Conservation (phyloP, 331 rosid species). For the Cydonia oblonga region DNA sequence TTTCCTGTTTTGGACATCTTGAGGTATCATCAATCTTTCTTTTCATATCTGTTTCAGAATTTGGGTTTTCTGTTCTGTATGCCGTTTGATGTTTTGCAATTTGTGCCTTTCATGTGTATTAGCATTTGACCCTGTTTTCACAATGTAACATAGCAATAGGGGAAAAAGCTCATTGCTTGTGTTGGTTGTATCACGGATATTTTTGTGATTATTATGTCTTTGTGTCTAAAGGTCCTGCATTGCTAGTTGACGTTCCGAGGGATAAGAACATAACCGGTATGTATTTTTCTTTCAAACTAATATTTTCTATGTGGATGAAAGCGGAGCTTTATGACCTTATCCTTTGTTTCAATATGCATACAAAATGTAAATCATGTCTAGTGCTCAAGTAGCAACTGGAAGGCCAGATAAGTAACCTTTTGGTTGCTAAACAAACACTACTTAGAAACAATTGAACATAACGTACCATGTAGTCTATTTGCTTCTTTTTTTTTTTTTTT, state of each 20-base stretch:
- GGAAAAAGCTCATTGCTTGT: not conserved
- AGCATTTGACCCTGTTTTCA: not conserved
- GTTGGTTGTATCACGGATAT: not conserved
- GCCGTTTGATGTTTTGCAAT: not conserved
- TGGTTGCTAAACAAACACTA: not conserved
- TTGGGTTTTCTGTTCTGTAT: not conserved
- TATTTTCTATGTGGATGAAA: not conserved
- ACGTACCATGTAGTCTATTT: not conserved
- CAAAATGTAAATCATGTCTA: not conserved
- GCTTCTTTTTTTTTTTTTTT: not conserved
- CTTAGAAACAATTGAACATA: not conserved
- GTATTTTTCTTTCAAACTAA: not conserved
- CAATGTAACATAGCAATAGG: not conserved
- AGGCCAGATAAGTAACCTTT: not conserved
- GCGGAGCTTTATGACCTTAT: not conserved
- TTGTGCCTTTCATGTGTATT: not conserved
- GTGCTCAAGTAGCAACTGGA: not conserved
- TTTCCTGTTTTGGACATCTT: not conserved
- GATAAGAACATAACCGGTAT: slow-evolving; percentile 71
- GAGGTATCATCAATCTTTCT: not conserved
- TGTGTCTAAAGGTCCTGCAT: slow-evolving; percentile 43
- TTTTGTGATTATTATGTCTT: not conserved
- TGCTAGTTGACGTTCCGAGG: slow-evolving; percentile 83
- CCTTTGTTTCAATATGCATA: not conserved
- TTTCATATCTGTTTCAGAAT: not conserved